phyloP scores from a whole-genome alignment of 192 early-diverging fungal genomes.

The Dissophora globulifera region DNA sequence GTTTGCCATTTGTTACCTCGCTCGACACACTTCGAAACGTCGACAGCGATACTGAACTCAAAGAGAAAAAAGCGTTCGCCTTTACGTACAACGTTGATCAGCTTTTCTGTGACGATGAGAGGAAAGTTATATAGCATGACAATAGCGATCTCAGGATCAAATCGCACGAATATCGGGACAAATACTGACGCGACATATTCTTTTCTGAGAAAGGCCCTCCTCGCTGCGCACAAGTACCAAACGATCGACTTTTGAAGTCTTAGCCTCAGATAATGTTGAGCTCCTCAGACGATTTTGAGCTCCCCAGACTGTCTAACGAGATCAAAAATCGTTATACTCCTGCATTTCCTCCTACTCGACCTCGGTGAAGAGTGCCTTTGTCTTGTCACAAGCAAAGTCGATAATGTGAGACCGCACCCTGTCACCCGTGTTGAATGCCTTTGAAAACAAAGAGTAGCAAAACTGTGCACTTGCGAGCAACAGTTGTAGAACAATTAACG shows the following conservation, averaged over 20 bases:
- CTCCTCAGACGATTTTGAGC: too few relatives aligned
- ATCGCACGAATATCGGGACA: conserved; percentile 42
- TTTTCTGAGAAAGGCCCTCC: conserved; percentile 31
- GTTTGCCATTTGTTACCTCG: too few relatives aligned
- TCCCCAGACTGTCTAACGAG: too few relatives aligned
- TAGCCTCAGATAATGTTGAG: too few relatives aligned
- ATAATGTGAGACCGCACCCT: conserved; percentile 37
- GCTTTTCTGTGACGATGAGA: background rate
- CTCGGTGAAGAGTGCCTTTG: conserved; percentile 22
- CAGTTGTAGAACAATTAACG: background rate
- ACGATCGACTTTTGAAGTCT: conserved; percentile 15
- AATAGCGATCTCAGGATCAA: conserved; percentile 25
- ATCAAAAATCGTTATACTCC: conserved; percentile 22
- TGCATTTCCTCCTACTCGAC: conserved; percentile 43
- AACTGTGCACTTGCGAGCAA: background rate
- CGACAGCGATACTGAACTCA: too few relatives aligned
- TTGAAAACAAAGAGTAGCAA: background rate
- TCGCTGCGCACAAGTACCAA: conserved; percentile 15
- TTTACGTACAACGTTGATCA: background rate
- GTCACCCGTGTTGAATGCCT: background rate
- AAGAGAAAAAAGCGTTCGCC: too few relatives aligned
- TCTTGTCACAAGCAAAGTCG: conserved; percentile 33
- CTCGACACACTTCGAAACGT: too few relatives aligned
- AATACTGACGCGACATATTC: conserved; percentile 32
- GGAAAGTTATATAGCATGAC: conserved; percentile 26